A percentile compares a stretch with the other conserved stretches of the same genome.
phyloP scores from a whole-genome alignment of 176 grass and related monocot genomes.

The Aegilops umbellulata region DNA sequence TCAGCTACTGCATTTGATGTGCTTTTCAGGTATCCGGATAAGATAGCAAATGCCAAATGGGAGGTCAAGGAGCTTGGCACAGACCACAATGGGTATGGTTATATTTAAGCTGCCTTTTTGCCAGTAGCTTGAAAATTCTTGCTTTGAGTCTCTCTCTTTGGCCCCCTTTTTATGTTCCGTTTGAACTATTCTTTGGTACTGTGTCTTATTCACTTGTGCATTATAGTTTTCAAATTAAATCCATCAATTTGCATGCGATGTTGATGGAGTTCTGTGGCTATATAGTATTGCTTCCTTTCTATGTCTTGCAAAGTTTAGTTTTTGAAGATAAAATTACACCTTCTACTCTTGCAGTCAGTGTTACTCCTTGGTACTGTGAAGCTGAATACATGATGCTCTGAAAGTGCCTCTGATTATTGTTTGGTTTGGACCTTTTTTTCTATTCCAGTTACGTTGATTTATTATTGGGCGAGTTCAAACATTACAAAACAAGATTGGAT shows the following conservation, averaged over 20 bases:
- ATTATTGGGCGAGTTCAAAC: constrained; percentile 97
- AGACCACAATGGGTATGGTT: constrained; percentile 94
- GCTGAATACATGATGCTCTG: constrained; percentile 1
- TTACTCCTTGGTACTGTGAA: constrained; percentile 16
- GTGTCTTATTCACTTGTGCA: constrained; percentile 1
- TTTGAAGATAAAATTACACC: background rate
- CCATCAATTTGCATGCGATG: constrained; percentile 10
- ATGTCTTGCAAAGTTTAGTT: background rate
- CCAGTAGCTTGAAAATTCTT: constrained; percentile 16
- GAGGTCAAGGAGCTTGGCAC: constrained; percentile 98
- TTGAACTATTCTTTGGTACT: background rate
- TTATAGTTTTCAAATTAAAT: constrained; percentile 15
- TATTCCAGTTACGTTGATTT: constrained; percentile 86
- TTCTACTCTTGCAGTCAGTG: background rate
- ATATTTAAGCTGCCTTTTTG: constrained; percentile 30
- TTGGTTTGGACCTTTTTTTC: constrained; percentile 24
- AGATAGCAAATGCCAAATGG: constrained; percentile 98
- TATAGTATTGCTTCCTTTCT: constrained; percentile 17
- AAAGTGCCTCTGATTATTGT: constrained; percentile 10
- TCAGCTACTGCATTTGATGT: constrained; percentile 20
- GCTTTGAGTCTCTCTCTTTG: constrained; percentile 14
- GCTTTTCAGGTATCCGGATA: constrained; percentile 87
- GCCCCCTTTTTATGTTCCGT: background rate
- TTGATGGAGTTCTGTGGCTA: background rate
- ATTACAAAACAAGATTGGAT: constrained; percentile 96